Evolutionary conservation across 306 rosid species (phyloP).

Genomic region (Pyrus betulifolia): DNA sequence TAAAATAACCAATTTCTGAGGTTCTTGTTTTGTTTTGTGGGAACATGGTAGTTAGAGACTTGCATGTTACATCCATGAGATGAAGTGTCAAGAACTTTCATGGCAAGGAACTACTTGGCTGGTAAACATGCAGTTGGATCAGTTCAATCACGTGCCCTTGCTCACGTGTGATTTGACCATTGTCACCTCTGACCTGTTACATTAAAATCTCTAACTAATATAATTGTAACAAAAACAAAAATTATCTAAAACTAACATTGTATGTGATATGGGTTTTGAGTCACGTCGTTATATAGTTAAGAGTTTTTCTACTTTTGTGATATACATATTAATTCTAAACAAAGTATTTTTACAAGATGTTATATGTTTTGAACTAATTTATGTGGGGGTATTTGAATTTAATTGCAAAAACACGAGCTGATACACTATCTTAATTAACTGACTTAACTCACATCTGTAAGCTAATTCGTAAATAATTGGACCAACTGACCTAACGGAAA

Average conservation of each 20-base stretch:
- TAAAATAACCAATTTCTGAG: neutral
- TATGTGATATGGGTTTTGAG: too few relatives aligned
- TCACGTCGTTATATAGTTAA: too few relatives aligned
- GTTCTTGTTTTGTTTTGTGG: neutral
- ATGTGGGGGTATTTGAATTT: too few relatives aligned
- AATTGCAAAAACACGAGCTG: neutral
- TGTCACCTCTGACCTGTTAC: neutral
- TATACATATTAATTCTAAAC: too few relatives aligned
- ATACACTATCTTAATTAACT: too few relatives aligned
- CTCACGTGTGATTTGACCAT: neutral
- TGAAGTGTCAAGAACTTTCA: neutral
- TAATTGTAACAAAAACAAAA: too few relatives aligned
- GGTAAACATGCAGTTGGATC: neutral
- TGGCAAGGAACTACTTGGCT: neutral
- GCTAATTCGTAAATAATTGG: too few relatives aligned
- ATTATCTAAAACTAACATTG: neutral
- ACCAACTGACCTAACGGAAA: neutral
- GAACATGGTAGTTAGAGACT: neutral
- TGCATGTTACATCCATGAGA: neutral
- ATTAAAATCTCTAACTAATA: neutral
- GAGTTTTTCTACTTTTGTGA: too few relatives aligned
- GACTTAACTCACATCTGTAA: neutral
- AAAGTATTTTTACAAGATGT: neutral
- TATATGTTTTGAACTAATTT: neutral
- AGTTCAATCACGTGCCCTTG: neutral